Base-by-base conservation (phyloP, 2,329 filamentous ascomycete genomes). In the Epicoccum nigrum region DNA sequence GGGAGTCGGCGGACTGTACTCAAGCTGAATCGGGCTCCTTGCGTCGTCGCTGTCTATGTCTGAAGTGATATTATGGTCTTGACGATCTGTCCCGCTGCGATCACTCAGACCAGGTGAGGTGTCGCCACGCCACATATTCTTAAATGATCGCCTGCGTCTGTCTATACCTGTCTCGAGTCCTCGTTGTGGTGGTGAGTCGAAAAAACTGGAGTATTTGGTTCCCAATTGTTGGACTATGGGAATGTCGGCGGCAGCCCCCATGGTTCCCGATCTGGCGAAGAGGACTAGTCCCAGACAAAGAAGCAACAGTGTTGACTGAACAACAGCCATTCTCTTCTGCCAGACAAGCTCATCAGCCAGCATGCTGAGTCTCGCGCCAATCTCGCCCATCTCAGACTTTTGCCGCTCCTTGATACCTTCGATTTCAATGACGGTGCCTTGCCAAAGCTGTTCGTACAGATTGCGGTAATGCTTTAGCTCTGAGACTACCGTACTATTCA, bases 391-490 rank as follows among this genome's bases (percentile, higher is more conserved):
- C 68, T 97, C 92, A 47, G 86, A 83, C 66, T 92, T 86, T 13
- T 90, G 90, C 61, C 91, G 87, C 67, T 96, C 89, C 33, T 91
- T 86, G 71, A 97, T 93, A 33, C 86, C 87, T 70, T 97, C 92
- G 12, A 97, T 83, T 23, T 95, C 92, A 47, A 96, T 87, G 17
- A 97, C 88, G 9, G 95, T 97, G 16, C 89, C 93, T 73, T 96
- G 92, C 92, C 93, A 97, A 11, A 97, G 86, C 67, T 97, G 90
- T 68, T 97, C 93, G 72, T 97, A 97, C 70, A 97, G 89, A 51
- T 87, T 85, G 44, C 90, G 84, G 41, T 72, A 72, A 20, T 61
- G 62, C 51, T 69, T 69, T n/a, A 72, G 54, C 71, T 99, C 94
- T 13, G 84, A 81, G 31, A 96, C 81, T 1, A 97, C 91, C 0